Conservation (phyloP, 805 yeast genomes). For the Kluyveromyces dobzhanskii region DNA sequence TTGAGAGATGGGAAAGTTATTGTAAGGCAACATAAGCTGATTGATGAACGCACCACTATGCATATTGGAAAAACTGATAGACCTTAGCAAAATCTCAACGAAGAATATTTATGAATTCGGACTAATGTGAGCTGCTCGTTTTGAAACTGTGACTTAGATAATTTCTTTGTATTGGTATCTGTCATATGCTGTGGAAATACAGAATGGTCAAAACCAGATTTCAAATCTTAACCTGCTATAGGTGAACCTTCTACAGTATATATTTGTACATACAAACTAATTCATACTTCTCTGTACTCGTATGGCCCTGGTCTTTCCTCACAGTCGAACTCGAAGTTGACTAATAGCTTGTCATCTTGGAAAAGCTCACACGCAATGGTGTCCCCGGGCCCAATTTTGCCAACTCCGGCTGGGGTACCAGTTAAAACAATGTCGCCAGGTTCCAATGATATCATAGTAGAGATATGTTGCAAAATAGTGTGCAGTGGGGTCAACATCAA, state of each 20-base stretch:
- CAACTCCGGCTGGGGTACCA: conserved; percentile 99
- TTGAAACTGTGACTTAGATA: too few species aligned
- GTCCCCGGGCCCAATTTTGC: conserved; percentile 74
- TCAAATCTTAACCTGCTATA: neutral
- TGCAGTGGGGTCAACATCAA: conserved; percentile 88
- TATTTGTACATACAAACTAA: neutral
- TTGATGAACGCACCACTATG: conserved; percentile 19
- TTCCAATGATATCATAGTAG: conserved; percentile 82
- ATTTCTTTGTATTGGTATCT: too few species aligned
- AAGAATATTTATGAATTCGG: too few species aligned
- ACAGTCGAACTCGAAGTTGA: conserved; percentile 33
- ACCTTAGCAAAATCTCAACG: too few species aligned
- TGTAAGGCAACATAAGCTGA: conserved; percentile 48
- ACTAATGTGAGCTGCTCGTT: too few species aligned
- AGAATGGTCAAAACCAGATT: neutral
- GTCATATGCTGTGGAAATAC: too few species aligned
- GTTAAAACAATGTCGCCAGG: conserved; percentile 88
- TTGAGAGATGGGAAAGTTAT: conserved; percentile 65
- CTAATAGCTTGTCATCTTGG: conserved; percentile 48
- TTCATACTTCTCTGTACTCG: conserved; percentile 37
- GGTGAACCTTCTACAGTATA: neutral
- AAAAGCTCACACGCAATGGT: conserved; percentile 52
- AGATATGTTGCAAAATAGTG: conserved; percentile 68
- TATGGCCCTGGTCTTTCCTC: conserved; percentile 53
- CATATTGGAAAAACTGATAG: neutral